Conservation (phyloP, 2,329 filamentous ascomycete species). For the Aureobasidium mangrovei region DNA sequence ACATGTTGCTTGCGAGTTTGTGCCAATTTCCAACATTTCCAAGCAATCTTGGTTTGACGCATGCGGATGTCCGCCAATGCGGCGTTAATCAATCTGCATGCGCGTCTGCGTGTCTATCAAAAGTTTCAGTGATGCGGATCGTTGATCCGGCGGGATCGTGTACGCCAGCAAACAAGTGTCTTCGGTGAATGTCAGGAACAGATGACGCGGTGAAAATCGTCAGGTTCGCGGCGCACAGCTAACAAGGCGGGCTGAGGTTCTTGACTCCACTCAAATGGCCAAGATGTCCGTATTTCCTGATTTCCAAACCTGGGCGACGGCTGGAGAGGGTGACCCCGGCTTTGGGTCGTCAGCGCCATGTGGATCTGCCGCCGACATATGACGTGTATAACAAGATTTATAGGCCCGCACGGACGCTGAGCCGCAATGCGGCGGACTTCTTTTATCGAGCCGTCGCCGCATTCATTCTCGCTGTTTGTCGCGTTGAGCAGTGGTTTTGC, state of each 20-base stretch:
- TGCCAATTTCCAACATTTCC: conserved; percentile 5
- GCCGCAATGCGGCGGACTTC: background rate
- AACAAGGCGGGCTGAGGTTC: background rate
- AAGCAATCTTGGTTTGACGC: conserved; percentile 1
- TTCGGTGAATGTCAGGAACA: background rate
- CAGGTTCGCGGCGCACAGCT: conserved; percentile 7
- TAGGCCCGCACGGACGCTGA: no score
- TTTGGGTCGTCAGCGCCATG: no score
- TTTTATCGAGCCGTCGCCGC: background rate
- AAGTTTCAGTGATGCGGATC: conserved; percentile 8
- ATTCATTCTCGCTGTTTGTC: background rate
- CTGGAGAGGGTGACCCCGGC: background rate
- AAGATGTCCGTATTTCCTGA: background rate
- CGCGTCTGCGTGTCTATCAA: conserved; percentile 1
- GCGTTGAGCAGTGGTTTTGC: conserved; percentile 4
- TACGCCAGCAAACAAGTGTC: background rate
- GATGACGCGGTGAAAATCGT: background rate
- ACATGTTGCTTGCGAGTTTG: conserved; percentile 1
- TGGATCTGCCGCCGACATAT: no score
- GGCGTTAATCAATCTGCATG: background rate
- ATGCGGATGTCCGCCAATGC: background rate
- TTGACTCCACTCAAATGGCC: conserved; percentile 6
- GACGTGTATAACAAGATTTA: no score
- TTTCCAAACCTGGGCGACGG: conserved; percentile 3
- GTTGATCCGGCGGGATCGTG: background rate